Conservation (phyloP, 306 rosid species). For the Cercis canadensis region DNA sequence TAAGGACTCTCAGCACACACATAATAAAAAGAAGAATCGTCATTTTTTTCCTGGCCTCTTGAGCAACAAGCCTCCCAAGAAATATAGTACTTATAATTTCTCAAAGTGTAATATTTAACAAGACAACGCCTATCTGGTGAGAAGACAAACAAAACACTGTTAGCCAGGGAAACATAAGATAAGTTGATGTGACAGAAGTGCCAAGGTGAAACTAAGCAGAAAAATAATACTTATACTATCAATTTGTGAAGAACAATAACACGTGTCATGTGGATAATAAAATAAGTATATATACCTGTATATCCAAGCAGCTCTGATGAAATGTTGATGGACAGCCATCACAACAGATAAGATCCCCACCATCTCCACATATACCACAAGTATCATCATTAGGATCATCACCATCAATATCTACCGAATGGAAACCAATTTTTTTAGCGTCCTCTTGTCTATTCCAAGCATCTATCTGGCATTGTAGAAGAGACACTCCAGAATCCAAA, state of each 20-base stretch:
- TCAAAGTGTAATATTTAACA: too few relatives aligned
- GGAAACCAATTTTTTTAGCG: constrained; percentile 63
- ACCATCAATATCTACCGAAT: constrained; percentile 73
- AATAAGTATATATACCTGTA: constrained; percentile 55
- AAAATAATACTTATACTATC: background rate
- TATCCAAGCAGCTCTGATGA: constrained; percentile 86
- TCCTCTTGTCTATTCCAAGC: constrained; percentile 86
- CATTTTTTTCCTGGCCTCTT: background rate
- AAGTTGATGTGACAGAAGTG: constrained; percentile 4
- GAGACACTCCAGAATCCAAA: constrained; percentile 92
- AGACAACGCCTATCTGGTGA: background rate
- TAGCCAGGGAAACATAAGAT: background rate
- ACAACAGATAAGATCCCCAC: constrained; percentile 95
- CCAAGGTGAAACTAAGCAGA: background rate
- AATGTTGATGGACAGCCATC: constrained; percentile 97
- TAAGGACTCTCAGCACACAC: background rate
- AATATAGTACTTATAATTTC: background rate
- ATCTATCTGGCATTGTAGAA: constrained; percentile 87
- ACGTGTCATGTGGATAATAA: constrained; percentile 16
- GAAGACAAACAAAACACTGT: constrained; percentile 1
- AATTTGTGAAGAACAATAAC: constrained; percentile 27
- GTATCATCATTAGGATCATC: constrained; percentile 98
- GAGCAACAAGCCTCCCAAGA: constrained; percentile 7
- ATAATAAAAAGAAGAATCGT: constrained; percentile 15
- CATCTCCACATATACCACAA: constrained; percentile 94